Percentiles rank a stretch among this genome's conserved stretches.
Conservation (phyloP, 2,329 filamentous ascomycete genomes). For the Penicillium olsonii region DNA sequence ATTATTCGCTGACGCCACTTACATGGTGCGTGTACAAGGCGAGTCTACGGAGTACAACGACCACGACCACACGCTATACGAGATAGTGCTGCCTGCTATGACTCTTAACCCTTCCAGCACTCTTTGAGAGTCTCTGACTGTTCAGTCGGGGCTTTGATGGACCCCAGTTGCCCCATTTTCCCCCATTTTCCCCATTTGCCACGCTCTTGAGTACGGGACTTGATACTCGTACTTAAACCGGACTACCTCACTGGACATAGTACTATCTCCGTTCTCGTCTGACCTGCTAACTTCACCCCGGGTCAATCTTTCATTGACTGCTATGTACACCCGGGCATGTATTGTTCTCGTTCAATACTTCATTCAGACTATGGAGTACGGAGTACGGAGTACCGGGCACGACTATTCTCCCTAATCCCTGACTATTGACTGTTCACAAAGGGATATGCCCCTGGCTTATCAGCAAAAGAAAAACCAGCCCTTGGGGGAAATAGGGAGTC, state of each 20-base stretch:
- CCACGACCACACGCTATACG: no score
- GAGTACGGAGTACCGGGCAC: neutral
- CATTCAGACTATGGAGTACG: no score
- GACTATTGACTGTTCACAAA: neutral
- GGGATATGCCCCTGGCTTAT: slow-evolving; percentile 4
- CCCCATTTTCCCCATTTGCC: slow-evolving; percentile 14
- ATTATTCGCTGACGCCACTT: slow-evolving; percentile 14
- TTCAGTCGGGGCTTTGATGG: no score
- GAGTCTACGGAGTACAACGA: no score
- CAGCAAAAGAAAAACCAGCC: neutral
- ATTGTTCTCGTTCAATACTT: no score
- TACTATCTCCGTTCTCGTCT: no score
- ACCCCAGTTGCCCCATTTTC: slow-evolving; percentile 1
- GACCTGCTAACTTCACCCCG: no score
- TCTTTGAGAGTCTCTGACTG: no score
- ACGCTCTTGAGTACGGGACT: neutral
- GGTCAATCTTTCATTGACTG: no score
- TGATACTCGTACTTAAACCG: neutral
- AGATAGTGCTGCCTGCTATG: no score
- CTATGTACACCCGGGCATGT: no score
- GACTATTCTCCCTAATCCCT: neutral
- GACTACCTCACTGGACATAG: neutral
- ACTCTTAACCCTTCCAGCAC: neutral
- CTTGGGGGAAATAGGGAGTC: neutral
- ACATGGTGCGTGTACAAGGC: neutral